A percentile compares a stretch with the other conserved stretches of the same genome.
These are phyloP conservation scores for Spizellomyces punctatus DNA, from an alignment of 192 early-diverging fungal genomes.

Conservation along the genomic window DNA sequence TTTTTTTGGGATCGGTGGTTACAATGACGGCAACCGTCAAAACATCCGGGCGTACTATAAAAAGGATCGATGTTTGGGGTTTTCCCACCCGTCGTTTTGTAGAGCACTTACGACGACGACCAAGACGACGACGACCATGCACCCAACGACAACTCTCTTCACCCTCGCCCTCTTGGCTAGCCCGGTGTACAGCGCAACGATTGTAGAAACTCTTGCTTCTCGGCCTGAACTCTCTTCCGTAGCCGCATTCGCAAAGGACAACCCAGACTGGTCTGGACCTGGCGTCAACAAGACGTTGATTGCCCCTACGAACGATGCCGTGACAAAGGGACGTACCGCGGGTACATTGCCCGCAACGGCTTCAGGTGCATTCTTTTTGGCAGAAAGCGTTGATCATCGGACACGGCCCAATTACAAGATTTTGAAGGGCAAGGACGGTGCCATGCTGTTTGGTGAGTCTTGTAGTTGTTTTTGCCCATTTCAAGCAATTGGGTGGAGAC, in stretches of 20 bases:
- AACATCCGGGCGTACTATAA: too few species aligned
- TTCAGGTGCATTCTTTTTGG: constrained; percentile 21
- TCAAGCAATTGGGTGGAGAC: background rate
- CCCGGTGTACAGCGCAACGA: background rate
- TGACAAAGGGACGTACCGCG: constrained; percentile 1
- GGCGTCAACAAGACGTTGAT: constrained; percentile 17
- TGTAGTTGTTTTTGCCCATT: background rate
- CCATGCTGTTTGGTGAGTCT: constrained; percentile 21
- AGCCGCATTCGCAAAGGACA: constrained; percentile 1
- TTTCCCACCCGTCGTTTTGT: too few species aligned
- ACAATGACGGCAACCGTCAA: too few species aligned
- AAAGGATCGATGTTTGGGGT: too few species aligned
- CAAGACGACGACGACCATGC: background rate
- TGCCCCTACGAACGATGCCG: constrained; percentile 22
- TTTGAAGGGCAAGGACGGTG: constrained; percentile 6
- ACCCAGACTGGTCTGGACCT: constrained; percentile 20
- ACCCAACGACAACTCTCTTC: background rate
- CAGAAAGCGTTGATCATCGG: background rate
- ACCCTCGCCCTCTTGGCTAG: background rate
- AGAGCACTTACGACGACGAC: too few species aligned
- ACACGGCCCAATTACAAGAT: constrained; percentile 21
- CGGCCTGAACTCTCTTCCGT: background rate
- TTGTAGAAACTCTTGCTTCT: background rate
- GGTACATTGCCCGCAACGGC: constrained; percentile 16
- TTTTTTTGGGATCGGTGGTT: too few species aligned